Evolutionary conservation across 768 basidiomycete species (phyloP).

Genomic region (Suillus decipiens): DNA sequence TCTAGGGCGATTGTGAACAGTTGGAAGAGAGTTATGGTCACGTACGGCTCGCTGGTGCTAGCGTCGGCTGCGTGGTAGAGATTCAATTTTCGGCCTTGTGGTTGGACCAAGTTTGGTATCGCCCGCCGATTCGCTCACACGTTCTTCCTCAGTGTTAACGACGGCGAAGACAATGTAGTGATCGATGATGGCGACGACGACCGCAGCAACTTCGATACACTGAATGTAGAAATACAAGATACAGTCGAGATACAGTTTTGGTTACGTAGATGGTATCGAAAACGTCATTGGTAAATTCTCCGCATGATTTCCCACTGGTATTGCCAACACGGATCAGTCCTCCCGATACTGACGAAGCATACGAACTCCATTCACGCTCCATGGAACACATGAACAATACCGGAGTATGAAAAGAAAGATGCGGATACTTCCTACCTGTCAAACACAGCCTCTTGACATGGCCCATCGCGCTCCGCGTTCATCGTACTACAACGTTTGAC

Average conservation of each 20-base stretch:
- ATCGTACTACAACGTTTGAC: neutral
- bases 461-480: neutral
- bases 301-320: slow-evolving; percentile 2
- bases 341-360: neutral
- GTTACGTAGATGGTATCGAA: slow-evolving; percentile 4
- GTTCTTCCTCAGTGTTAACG: slow-evolving; percentile 1
- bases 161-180: neutral
- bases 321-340: slow-evolving; percentile 3
- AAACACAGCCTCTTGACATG: neutral
- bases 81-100: neutral
- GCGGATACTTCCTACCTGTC: neutral
- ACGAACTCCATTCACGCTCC: neutral
- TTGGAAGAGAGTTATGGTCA: neutral
- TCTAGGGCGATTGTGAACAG: slow-evolving; percentile 1
- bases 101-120: slow-evolving; percentile 8
- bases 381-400: neutral
- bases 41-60: neutral
- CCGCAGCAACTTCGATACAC: neutral
- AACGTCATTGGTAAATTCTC: slow-evolving; percentile 5
- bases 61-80: slow-evolving; percentile 4
- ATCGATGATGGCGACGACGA: neutral
- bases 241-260: neutral
- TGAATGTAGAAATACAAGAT: slow-evolving; percentile 2
- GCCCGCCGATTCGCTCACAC: slow-evolving; percentile 4
- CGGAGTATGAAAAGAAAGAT: slow-evolving; percentile 2